phyloP scores from a whole-genome alignment of 768 basidiomycete species.

The Auricularia auricula-judae region DNA sequence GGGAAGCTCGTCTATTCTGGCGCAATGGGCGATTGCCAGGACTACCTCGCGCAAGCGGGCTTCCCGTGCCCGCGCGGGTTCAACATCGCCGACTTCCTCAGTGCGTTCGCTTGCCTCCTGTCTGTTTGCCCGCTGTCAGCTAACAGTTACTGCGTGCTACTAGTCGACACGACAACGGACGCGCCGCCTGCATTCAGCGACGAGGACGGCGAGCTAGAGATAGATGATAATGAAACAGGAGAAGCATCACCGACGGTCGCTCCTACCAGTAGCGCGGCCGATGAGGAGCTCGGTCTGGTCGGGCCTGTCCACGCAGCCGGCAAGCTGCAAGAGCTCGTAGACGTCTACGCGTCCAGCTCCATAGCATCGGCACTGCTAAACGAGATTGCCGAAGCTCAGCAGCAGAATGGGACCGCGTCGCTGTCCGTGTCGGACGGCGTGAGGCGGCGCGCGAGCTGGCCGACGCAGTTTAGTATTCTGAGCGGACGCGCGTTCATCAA shows the following conservation, averaged over 20 bases:
- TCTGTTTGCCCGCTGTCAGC: background rate
- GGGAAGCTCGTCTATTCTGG: slow-evolving; percentile 85
- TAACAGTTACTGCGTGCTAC: background rate
- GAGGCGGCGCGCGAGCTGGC: slow-evolving; percentile 72
- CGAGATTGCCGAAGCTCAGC: slow-evolving; percentile 31
- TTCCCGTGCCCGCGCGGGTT: slow-evolving; percentile 85
- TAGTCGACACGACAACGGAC: slow-evolving; percentile 67
- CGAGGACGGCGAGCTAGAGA: slow-evolving; percentile 2
- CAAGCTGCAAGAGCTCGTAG: slow-evolving; percentile 55
- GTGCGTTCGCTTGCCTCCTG: slow-evolving; percentile 35
- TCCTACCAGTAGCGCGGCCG: slow-evolving; percentile 1
- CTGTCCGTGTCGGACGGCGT: slow-evolving; percentile 19
- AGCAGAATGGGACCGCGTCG: background rate
- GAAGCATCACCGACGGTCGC: background rate
- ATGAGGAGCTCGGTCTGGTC: slow-evolving; percentile 12
- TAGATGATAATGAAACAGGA: background rate
- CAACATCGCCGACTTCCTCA: slow-evolving; percentile 94
- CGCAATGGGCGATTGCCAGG: slow-evolving; percentile 59
- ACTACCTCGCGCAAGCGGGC: slow-evolving; percentile 70
- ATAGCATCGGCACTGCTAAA: slow-evolving; percentile 48
- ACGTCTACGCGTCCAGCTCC: slow-evolving; percentile 55
- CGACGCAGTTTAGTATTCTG: slow-evolving; percentile 86
- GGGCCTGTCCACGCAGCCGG: background rate
- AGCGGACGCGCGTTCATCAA: slow-evolving; percentile 98
- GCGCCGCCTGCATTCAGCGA: slow-evolving; percentile 13